Evolutionary conservation across 371 early-diverging fungal species (phyloP), one percentile per base, ranked within the genome.

Genomic region (Syncephalis plumigaleata): DNA sequence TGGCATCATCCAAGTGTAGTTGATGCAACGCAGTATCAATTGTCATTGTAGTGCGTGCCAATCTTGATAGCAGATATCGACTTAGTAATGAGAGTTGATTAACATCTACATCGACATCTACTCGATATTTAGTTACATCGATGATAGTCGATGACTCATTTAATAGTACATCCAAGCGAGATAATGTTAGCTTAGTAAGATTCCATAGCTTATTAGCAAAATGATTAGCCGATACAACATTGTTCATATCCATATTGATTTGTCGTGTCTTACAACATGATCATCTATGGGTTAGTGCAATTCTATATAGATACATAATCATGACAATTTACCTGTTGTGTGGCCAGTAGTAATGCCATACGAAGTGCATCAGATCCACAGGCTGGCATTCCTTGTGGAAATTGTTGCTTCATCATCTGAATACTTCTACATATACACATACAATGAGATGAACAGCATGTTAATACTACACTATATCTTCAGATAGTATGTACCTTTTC

Each of bases 141-240:
- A 1, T 18, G 36, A 27, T 8, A 24, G 18, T 23, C 22, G 18
- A 44, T 9, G 36, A 18, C 18, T 44, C 20, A 31, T 54, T 18
- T 39, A 55, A 48, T 44, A 51, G 64, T 21, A 73, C 50, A 20
- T 68, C 55, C 46, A 83, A 58, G 43, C 66, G 42, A 48, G 39
- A 51, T 8, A 56, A 66, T 8, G 80, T 78, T 58, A 88, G 88
- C 36, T 72, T 77, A 48, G 84, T 80, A 3, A 92, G 73, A 61
- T 99, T 97, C 96, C 97, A 99, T 13, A 99, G 65, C 65, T 99
- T 99, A 66, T 99, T 99, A 60, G 93, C 90, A 56, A 97, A 95
- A 57, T 92, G 83, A 36, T 84, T 71, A 42, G 91, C 87, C 5
- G 94, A 84, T 45, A 86, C 73, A 8, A 98, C 90, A 57, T 85